phyloP scores from a whole-genome alignment of 768 basidiomycete genomes.

The Tephrocybe sp. region DNA sequence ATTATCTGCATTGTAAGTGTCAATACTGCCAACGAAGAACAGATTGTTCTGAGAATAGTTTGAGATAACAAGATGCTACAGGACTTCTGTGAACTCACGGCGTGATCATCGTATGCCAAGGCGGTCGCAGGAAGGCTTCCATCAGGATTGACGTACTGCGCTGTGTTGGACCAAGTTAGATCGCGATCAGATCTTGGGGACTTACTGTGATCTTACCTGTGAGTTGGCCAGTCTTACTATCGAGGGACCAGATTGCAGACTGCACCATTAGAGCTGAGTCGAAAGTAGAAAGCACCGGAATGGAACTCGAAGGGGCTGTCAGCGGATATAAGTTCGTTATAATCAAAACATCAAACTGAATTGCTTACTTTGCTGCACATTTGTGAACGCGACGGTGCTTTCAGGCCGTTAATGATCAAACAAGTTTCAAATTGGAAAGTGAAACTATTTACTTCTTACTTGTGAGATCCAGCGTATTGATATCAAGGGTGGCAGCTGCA shows the following conservation, averaged over 20 bases:
- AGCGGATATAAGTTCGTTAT: neutral
- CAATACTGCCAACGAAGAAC: constrained; percentile 44
- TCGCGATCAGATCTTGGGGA: neutral
- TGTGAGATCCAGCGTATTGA: constrained; percentile 8
- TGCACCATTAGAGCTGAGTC: constrained; percentile 27
- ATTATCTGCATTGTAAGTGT: constrained; percentile 35
- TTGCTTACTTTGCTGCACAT: constrained; percentile 35
- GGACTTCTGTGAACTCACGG: constrained; percentile 19
- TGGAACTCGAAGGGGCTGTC: constrained; percentile 32
- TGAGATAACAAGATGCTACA: neutral
- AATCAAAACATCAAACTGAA: neutral
- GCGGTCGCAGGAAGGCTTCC: constrained; percentile 35
- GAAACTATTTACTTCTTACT: constrained; percentile 20
- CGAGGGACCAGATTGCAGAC: constrained; percentile 48
- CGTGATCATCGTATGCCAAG: constrained; percentile 38
- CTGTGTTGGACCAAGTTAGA: constrained; percentile 23
- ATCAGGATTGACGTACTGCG: constrained; percentile 47
- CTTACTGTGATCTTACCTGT: constrained; percentile 29
- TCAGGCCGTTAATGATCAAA: neutral
- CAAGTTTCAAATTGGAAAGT: neutral
- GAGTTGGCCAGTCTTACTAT: constrained; percentile 37
- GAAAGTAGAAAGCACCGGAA: constrained; percentile 25
- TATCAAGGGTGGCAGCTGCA: constrained; percentile 23
- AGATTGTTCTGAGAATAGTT: constrained; percentile 30
- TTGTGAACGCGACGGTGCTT: constrained; percentile 35